These are phyloP conservation scores for Diaporthe destruens DNA, from an alignment of 2,329 filamentous ascomycete species.

Conservation along the genomic window DNA sequence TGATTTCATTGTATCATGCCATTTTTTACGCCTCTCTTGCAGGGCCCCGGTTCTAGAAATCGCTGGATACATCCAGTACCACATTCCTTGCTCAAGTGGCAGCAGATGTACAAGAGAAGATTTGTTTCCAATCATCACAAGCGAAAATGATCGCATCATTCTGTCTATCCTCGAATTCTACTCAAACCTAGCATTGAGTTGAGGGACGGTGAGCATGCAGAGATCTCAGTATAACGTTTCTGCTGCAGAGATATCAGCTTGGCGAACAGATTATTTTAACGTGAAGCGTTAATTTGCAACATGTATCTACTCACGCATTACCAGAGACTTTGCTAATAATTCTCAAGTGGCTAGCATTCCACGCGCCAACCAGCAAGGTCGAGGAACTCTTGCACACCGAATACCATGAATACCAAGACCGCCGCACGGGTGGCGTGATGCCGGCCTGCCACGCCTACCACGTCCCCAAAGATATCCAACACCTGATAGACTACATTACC, in stretches of 20 bases:
- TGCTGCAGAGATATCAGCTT: background rate
- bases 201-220: background rate
- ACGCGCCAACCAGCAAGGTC: conserved; percentile 45
- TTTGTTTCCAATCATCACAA: background rate
- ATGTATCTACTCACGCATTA: background rate
- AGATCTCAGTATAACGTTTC: no score
- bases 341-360: conserved; percentile 47
- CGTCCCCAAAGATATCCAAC: conserved; percentile 38
- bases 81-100: background rate
- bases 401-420: conserved; percentile 47
- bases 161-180: background rate
- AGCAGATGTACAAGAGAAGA: background rate
- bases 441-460: conserved; percentile 43
- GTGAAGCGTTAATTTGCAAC: background rate
- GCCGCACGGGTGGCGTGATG: conserved; percentile 44
- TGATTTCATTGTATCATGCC: background rate
- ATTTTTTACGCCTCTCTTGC: background rate
- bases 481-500: conserved; percentile 43
- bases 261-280: no score
- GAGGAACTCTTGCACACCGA: conserved; percentile 46
- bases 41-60: background rate
- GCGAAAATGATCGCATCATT: background rate
- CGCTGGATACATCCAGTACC: no score
- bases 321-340: background rate
- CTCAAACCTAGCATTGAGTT: background rate